These are phyloP conservation scores for Aspergillus olivimuriae DNA, from an alignment of 495 filamentous ascomycete species.

Conservation along the genomic window DNA sequence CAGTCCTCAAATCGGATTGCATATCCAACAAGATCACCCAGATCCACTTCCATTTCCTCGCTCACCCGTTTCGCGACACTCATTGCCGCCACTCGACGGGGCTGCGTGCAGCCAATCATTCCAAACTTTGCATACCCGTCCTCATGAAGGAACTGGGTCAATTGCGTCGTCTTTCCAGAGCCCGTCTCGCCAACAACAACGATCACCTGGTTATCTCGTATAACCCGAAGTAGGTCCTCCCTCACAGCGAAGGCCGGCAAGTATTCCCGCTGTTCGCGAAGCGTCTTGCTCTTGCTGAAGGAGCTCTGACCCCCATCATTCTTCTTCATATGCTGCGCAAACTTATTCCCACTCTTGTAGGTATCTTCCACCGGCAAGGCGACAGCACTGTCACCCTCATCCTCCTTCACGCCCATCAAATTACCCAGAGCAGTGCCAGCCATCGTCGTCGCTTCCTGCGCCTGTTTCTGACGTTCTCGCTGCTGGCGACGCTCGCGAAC, in stretches of 20 bases:
- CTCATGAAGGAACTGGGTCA: slow-evolving; percentile 92
- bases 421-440: slow-evolving; percentile 91
- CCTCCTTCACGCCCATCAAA: slow-evolving; percentile 89
- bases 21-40: slow-evolving; percentile 87
- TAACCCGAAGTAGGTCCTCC: slow-evolving; percentile 89
- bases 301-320: slow-evolving; percentile 74
- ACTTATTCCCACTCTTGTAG: slow-evolving; percentile 67
- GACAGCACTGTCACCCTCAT: slow-evolving; percentile 84
- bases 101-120: slow-evolving; percentile 94
- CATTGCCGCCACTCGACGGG: slow-evolving; percentile 94
- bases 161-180: slow-evolving; percentile 93
- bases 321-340: slow-evolving; percentile 85
- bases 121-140: slow-evolving; percentile 83
- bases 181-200: slow-evolving; percentile 96
- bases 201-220: slow-evolving; percentile 94
- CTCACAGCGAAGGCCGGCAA: slow-evolving; percentile 95
- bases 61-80: slow-evolving; percentile 97
- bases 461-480: slow-evolving; percentile 89
- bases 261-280: slow-evolving; percentile 89
- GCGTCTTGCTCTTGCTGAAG: slow-evolving; percentile 87
- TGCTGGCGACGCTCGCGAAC: slow-evolving; percentile 88
- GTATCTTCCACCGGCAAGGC: slow-evolving; percentile 70
- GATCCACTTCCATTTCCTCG: slow-evolving; percentile 97
- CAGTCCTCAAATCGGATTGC: slow-evolving; percentile 99
- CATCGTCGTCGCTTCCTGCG: slow-evolving; percentile 90